Evolutionary conservation across 805 yeast species (phyloP).

Genomic region (Maudiozyma bulderi): DNA sequence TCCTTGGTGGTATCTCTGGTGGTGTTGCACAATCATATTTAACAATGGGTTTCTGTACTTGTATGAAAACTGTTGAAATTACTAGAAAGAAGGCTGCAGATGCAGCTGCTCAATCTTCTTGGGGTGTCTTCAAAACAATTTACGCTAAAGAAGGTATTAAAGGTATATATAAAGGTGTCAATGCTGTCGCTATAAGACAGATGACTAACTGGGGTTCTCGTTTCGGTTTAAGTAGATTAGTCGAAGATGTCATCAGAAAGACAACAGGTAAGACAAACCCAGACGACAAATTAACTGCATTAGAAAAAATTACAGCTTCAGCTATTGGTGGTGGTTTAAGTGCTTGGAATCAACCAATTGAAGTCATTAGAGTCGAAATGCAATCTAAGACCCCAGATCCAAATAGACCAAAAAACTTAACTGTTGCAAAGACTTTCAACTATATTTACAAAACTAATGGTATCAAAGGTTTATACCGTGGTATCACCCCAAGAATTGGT

Average conservation of each 20-base stretch:
- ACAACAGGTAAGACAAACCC: conserved; percentile 45
- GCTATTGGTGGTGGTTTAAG: conserved; percentile 94
- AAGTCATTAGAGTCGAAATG: conserved; percentile 96
- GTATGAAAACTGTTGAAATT: conserved; percentile 98
- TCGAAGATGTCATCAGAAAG: conserved; percentile 73
- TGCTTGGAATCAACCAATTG: conserved; percentile 99
- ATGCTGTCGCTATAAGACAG: conserved; percentile 97
- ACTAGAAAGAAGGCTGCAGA: conserved; percentile 67
- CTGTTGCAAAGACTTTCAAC: conserved; percentile 64
- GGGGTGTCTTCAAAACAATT: conserved; percentile 79
- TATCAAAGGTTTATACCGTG: conserved; percentile 82
- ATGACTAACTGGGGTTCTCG: conserved; percentile 99
- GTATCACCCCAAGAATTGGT: conserved; percentile 95
- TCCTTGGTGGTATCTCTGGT: conserved; percentile 91
- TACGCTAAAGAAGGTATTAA: conserved; percentile 78
- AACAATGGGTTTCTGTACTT: conserved; percentile 96
- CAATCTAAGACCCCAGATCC: conserved; percentile 92
- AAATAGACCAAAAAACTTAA: conserved; percentile 85
- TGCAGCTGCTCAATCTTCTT: conserved; percentile 60
- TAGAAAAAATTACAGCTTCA: conserved; percentile 76
- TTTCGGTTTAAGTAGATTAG: conserved; percentile 84
- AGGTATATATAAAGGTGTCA: conserved; percentile 96
- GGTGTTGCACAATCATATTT: conserved; percentile 95
- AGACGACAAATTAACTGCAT: conserved; percentile 55
- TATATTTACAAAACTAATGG: conserved; percentile 82